These are phyloP conservation scores for Otatea glauca DNA, from an alignment of 176 grass and related monocot species.

Conservation along the genomic window DNA sequence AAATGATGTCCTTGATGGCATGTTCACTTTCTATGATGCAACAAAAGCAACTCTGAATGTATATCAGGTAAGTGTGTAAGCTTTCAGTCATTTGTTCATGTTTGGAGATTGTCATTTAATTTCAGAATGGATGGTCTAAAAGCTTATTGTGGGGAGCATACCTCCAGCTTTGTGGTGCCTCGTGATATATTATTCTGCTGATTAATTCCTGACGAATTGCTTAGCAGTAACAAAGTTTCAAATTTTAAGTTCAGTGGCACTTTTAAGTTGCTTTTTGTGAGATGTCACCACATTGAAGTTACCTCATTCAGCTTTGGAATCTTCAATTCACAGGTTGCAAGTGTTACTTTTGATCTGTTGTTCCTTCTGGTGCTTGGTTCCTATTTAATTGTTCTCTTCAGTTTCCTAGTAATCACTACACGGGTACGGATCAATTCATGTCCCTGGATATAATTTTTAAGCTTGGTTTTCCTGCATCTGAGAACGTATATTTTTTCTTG, in stretches of 20 bases:
- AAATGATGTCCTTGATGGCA: constrained; percentile 85
- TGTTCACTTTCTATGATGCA: constrained; percentile 95
- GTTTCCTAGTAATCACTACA: constrained; percentile 94
- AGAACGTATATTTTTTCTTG: neutral
- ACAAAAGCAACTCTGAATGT: constrained; percentile 61
- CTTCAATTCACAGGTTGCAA: constrained; percentile 67
- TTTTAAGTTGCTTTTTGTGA: constrained; percentile 14
- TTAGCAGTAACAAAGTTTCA: neutral
- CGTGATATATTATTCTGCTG: neutral
- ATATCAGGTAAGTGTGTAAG: no score
- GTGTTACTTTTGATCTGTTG: constrained; percentile 90
- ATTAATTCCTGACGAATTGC: neutral
- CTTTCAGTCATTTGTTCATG: no score
- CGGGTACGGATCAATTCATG: constrained; percentile 58
- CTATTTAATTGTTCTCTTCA: constrained; percentile 94
- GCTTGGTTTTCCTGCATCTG: constrained; percentile 2
- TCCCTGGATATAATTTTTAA: neutral
- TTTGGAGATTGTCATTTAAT: no score
- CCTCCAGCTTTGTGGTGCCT: neutral
- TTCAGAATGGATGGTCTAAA: no score
- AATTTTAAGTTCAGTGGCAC: constrained; percentile 1
- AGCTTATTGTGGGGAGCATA: neutral
- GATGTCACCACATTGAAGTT: constrained; percentile 5
- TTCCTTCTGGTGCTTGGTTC: constrained; percentile 81
- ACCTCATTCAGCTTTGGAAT: constrained; percentile 24